Conservation (phyloP, 2,329 filamentous ascomycete species). For the Penicillium sclerotigenum region DNA sequence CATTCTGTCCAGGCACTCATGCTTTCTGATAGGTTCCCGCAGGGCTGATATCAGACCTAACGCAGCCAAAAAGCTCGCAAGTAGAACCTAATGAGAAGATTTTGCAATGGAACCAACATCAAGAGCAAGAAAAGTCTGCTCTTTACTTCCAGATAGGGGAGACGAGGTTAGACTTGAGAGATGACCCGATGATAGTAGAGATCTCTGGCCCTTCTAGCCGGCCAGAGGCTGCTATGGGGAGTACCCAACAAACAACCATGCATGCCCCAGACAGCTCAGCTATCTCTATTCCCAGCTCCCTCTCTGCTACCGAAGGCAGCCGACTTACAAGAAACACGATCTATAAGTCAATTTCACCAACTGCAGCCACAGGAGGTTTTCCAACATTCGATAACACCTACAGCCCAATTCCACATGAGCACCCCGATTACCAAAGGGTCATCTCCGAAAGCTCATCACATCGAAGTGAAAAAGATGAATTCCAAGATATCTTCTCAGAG, state of each 20-base stretch:
- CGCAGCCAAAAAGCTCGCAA: background rate
- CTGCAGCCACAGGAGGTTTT: background rate
- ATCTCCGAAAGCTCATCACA: conserved; percentile 19
- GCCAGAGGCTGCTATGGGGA: background rate
- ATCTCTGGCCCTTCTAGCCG: background rate
- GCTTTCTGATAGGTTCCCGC: background rate
- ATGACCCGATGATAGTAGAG: background rate
- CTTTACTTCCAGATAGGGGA: background rate
- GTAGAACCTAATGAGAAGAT: background rate
- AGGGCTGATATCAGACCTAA: conserved; percentile 1
- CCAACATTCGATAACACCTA: conserved; percentile 1
- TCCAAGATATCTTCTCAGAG: conserved; percentile 37
- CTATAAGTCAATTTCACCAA: conserved; percentile 11
- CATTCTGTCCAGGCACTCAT: background rate
- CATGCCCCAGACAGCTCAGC: background rate
- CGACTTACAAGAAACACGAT: conserved; percentile 1
- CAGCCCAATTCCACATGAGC: background rate
- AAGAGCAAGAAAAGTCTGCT: background rate
- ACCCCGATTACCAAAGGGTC: conserved; percentile 1
- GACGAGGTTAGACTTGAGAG: background rate
- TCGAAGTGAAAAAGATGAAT: conserved; percentile 29
- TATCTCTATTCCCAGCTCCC: background rate
- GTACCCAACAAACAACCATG: background rate
- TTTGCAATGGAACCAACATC: background rate
- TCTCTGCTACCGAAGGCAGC: background rate